Base-by-base conservation (phyloP, 352 stramenopile species). In the Pythium sukuiense region DNA sequence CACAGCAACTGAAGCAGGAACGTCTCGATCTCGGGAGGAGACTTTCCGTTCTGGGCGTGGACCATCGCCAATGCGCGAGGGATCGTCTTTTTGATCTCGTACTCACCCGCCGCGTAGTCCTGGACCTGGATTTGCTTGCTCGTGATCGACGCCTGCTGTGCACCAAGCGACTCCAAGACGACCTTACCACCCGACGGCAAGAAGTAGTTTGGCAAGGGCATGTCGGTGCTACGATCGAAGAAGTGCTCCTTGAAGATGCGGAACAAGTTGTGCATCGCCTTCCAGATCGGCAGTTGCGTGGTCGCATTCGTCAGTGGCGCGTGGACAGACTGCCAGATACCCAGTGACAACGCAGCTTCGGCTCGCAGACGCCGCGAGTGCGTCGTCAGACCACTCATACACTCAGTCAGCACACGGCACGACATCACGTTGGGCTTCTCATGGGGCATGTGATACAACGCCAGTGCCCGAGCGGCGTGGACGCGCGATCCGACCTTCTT, bases 171-270 rank as follows among this genome's bases (percentile, higher is more conserved):
- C 60, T 94, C 86, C 2, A 95, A 69, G 20, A 95, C 83, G 12
- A 95, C 86, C 50, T 91, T 93, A 65, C 86, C 86, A 65, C 87
- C 87, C 3, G 83, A 93, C 2, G 87, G 87, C 35, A 93, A 73
- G 52, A 95, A 95, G 63, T 95, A 95, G 65, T 95, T 95, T 0
- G 87, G 87, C 45, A 93, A 55, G n/a, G 87, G 87, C 87, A 95
- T 93, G 66, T 95, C 85, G 0, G 87, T 92, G 6, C 55, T 65
- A 1, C 85, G 77, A 46, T 95, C 85, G 52, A 93, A 95, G 61
- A 95, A 95, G 37, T 95, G 87, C 61, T 95, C 87, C 59, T 95
- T 95, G 68, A 95, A 95, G 57, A 93, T 93, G n/a, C 87, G 87
- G 37, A 93, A 83, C 16, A 95, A 71, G 58, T 93, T 93, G 70